phyloP scores from a whole-genome alignment of 2,329 filamentous ascomycete species.

The Diatrype stigma region DNA sequence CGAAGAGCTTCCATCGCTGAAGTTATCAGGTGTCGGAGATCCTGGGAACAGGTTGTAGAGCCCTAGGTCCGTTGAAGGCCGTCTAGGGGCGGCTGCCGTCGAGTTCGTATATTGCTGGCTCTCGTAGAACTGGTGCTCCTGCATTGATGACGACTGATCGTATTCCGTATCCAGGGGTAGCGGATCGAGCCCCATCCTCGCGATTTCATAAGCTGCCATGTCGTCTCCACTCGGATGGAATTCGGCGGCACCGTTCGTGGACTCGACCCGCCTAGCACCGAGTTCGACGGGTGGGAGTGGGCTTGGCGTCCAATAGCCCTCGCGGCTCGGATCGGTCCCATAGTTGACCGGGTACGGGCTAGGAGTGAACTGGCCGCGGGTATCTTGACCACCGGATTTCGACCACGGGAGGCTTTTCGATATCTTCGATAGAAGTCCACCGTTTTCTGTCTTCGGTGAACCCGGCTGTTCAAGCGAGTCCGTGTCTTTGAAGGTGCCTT shows the following conservation, averaged over 20 bases:
- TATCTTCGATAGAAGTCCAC: slow-evolving; percentile 41
- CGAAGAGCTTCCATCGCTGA: slow-evolving; percentile 39
- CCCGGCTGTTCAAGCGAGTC: slow-evolving; percentile 30
- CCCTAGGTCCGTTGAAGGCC: neutral
- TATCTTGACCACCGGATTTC: slow-evolving; percentile 21
- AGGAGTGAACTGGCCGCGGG: slow-evolving; percentile 18
- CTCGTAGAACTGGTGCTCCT: slow-evolving; percentile 25
- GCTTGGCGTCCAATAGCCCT: slow-evolving; percentile 50
- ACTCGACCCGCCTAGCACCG: slow-evolving; percentile 38
- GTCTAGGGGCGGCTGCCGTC: slow-evolving; percentile 27
- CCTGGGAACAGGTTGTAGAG: slow-evolving; percentile 19
- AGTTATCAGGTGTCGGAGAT: slow-evolving; percentile 33
- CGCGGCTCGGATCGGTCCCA: slow-evolving; percentile 39
- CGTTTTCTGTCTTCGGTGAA: slow-evolving; percentile 31
- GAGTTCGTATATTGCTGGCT: slow-evolving; percentile 30
- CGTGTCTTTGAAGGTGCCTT: slow-evolving; percentile 34
- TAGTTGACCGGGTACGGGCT: slow-evolving; percentile 34
- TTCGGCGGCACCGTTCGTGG: slow-evolving; percentile 35
- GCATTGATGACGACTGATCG: slow-evolving; percentile 24
- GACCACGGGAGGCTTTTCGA: slow-evolving; percentile 28
- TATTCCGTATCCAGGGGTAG: slow-evolving; percentile 41
- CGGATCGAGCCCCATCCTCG: slow-evolving; percentile 13
- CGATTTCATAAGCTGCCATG: slow-evolving; percentile 47
- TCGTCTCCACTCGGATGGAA: slow-evolving; percentile 36
- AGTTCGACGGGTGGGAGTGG: slow-evolving; percentile 45